These are phyloP conservation scores for Cadophora sp. DNA, from an alignment of 2,329 filamentous ascomycete species.

Conservation along the genomic window DNA sequence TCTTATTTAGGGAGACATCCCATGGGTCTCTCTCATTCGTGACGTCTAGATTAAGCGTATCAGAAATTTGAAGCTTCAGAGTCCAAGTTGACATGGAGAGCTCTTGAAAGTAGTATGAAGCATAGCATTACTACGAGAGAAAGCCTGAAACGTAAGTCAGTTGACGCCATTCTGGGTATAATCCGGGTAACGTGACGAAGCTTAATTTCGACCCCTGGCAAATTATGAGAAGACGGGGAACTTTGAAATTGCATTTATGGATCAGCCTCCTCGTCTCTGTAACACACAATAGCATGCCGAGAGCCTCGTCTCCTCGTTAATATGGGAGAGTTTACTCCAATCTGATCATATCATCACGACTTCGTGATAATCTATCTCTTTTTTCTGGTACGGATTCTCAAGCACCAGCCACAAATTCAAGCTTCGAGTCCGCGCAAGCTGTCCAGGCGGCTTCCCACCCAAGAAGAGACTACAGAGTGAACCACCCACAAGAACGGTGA, in stretches of 20 bases:
- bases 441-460: constrained; percentile 17
- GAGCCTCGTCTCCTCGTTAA: constrained; percentile 26
- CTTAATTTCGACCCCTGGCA: constrained; percentile 16
- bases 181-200: constrained; percentile 16
- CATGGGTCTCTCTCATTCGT: not conserved
- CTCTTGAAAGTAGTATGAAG: too few species aligned
- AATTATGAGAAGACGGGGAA: not conserved
- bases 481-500: constrained; percentile 32
- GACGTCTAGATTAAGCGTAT: too few species aligned
- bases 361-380: not conserved
- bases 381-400: not conserved
- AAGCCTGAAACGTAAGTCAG: not conserved
- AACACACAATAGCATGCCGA: constrained; percentile 16
- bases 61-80: too few species aligned
- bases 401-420: constrained; percentile 13
- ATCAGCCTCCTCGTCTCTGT: constrained; percentile 11
- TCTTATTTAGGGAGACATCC: not conserved
- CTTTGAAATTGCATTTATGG: constrained; percentile 5
- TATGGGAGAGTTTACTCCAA: constrained; percentile 27
- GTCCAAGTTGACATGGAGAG: too few species aligned
- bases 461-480: not conserved
- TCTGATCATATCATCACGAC: constrained; percentile 7
- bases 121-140: not conserved
- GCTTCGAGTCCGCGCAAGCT: constrained; percentile 19
- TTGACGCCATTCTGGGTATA: constrained; percentile 2